Conservation (phyloP, 768 basidiomycete genomes). For the Pleurotus tuoliensis region DNA sequence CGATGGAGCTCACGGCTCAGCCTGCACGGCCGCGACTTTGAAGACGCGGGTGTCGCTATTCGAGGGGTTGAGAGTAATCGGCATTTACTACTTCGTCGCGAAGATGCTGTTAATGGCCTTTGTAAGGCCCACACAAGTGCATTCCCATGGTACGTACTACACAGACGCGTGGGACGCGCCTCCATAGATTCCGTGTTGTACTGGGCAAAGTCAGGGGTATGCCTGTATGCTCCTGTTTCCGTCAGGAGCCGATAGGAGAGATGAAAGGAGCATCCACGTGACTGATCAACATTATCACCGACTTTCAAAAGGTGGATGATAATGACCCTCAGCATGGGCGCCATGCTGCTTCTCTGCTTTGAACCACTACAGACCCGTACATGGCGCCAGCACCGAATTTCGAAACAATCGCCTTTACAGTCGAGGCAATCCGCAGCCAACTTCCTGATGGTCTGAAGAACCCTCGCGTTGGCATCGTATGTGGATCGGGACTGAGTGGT, state of each 20-base stretch:
- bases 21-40: constrained; percentile 8
- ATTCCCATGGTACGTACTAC: no score
- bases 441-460: constrained; percentile 34
- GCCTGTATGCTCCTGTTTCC: no score
- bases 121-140: no score
- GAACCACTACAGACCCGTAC: not conserved
- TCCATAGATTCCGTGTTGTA: no score
- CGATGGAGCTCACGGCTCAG: constrained; percentile 1
- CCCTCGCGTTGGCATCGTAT: constrained; percentile 81
- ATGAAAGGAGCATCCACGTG: no score
- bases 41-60: constrained; percentile 2
- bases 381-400: not conserved
- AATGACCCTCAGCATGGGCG: no score
- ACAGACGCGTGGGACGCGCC: no score
- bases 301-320: no score
- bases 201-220: no score
- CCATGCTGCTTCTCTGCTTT: not conserved
- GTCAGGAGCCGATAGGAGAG: no score
- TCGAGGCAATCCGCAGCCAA: not conserved
- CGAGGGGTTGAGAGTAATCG: constrained; percentile 1
- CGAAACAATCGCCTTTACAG: not conserved
- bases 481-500: constrained; percentile 81
- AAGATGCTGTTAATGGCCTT: no score
- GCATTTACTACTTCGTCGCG: not conserved
- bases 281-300: no score